A percentile compares a stretch with the other conserved stretches of the same genome.
phyloP scores from a whole-genome alignment of 768 basidiomycete genomes.

The Mycena alexandri region DNA sequence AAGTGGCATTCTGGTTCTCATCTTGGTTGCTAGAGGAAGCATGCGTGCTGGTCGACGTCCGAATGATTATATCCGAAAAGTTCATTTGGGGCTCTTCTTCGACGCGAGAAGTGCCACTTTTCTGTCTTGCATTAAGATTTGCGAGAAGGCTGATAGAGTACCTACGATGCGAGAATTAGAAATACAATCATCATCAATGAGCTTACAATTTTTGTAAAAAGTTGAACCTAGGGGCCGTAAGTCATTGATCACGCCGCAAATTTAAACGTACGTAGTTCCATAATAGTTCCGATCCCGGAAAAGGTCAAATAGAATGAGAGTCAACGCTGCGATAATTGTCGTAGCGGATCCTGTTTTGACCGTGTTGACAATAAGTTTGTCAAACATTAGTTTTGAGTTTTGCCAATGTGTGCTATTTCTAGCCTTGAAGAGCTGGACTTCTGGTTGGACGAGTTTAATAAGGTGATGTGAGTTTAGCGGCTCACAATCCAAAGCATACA shows the following conservation, averaged over 20 bases:
- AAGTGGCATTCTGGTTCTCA: too few relatives aligned
- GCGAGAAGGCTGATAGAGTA: neutral
- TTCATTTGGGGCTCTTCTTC: neutral
- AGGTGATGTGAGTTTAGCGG: too few relatives aligned
- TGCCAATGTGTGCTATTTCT: neutral
- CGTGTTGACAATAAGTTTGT: constrained; percentile 9
- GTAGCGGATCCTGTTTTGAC: constrained; percentile 16
- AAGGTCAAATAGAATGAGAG: neutral
- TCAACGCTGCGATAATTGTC: neutral
- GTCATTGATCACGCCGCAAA: neutral
- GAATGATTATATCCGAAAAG: neutral
- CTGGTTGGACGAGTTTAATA: neutral
- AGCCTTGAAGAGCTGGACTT: constrained; percentile 3
- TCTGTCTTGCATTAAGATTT: neutral
- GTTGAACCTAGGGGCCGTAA: neutral
- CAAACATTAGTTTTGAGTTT: neutral
- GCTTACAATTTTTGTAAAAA: neutral
- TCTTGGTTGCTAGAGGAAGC: neutral
- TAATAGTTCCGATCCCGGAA: neutral
- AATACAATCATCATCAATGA: neutral
- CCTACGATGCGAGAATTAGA: neutral
- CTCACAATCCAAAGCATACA: constrained; percentile 13
- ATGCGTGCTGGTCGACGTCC: neutral
- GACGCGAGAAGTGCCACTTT: neutral
- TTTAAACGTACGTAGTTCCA: neutral